Evolutionary conservation across 2,329 filamentous ascomycete genomes (phyloP), one percentile per base, ranked within the genome.

Genomic region (Penicillium decumbens): DNA sequence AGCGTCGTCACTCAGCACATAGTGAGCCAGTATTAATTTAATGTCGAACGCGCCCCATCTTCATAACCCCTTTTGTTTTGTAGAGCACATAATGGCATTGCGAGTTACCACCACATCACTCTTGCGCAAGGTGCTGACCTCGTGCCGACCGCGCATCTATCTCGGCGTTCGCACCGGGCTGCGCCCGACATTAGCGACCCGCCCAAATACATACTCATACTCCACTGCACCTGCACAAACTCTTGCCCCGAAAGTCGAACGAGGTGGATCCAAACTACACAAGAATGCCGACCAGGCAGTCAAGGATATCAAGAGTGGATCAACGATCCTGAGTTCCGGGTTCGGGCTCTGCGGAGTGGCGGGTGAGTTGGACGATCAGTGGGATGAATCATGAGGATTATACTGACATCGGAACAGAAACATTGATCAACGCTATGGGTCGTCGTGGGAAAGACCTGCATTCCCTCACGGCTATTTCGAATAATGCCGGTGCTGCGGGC

Each of bases 261-360:
- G 68, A n/a, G 60, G 59, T 1, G 59, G 53, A n/a, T 70, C 69
- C 2, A 72, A 72, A 39, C 24, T 72, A 1, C 71, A 65, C 53
- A 64, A 65, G 40, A 61, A 65, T 60, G 85, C 85, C 15, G 83
- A 85, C 54, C 81, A 81, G 37, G 87, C 87, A 5, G 80, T 90
- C 35, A 79, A 81, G 2, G 87, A 89, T 63, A 73, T 91, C 49
- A 75, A 84, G 64, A 84, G 85, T 60, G 81, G 87, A 47, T 83
- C 82, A 9, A 87, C 81, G 0, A 75, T 92, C 30, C 74, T 92
- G 47, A 89, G 87, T 64, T 84, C 87, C 13, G 88, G 88, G 1
- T 92, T 92, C 66, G 88, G 88, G n/a, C 78, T 92, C 10, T 91
- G 86, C 59, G 88, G 88, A 56, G 85, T 90, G 15, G 82, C 84